Evolutionary conservation across 2,329 filamentous ascomycete genomes (phyloP), one percentile per base, ranked within the genome.

Genomic region (Alternaria brassicicola): DNA sequence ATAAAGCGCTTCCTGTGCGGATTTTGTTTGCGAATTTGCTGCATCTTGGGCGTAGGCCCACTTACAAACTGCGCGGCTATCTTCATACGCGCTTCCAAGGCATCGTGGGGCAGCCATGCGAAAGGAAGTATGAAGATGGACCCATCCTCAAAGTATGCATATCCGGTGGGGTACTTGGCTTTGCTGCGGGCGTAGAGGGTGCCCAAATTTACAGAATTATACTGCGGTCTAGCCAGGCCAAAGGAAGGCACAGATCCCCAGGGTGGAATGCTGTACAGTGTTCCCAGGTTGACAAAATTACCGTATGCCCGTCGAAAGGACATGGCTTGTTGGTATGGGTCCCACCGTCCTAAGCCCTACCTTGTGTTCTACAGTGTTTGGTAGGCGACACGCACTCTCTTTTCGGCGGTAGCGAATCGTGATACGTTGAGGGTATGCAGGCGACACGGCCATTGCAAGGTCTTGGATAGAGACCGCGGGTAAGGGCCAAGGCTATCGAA

Each of bases 141-240:
- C 15, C 67, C 66, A 57, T 71, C 63, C 21, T 68, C 65, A 28
- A 71, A 67, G 23, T 67, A 71, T 4, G 61, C 68, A 61, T 64
- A 67, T 13, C 63, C 57, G 15, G 31, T 2, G 17, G 54, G 55
- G n/a, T 28, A 10, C 12, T 52, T 57, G 12, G 15, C 9, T 21
- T 35, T 25, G 19, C 39, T 31, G 35, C 8, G 36, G 12, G 35
- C 42, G 31, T 65, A 63, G 4, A 68, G 56, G 19, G n/a, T 36
- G 25, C 62, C 61, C 41, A 70, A 35, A 31, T 68, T 67, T 45
- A 67, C 62, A 39, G 23, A 45, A 48, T 64, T 62, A 2, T 17
- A 42, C 13, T 36, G 56, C 47, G 42, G 23, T 15, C 10, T 41
- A 19, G 10, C 21, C 12, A 51, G 25, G 3, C 42, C 36, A 33